Conservation (phyloP, 176 grass and related monocot genomes). For the Ananas comosus region DNA sequence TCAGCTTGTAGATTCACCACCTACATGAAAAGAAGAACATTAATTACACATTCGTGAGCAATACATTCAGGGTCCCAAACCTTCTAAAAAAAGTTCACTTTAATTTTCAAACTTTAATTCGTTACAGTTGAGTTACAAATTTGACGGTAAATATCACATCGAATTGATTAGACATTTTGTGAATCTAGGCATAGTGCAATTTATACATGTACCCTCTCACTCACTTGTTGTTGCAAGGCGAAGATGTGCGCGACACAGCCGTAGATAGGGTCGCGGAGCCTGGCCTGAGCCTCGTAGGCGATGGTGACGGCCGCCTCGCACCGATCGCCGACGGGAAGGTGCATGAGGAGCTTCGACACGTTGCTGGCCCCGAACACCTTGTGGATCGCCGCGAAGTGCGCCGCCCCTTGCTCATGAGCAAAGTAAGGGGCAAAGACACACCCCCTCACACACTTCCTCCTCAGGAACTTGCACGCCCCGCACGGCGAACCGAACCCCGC, state of each 20-base stretch:
- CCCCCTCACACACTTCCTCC: slow-evolving; percentile 85
- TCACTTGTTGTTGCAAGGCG: slow-evolving; percentile 87
- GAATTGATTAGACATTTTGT: background rate
- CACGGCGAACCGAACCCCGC: slow-evolving; percentile 73
- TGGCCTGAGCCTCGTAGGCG: slow-evolving; percentile 87
- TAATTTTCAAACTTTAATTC: no score
- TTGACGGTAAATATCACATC: no score
- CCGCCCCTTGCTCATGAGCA: slow-evolving; percentile 73
- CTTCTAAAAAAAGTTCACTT: no score
- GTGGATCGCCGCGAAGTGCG: slow-evolving; percentile 76
- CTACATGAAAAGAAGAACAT: slow-evolving; percentile 22
- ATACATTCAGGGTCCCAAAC: no score
- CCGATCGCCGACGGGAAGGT: slow-evolving; percentile 55
- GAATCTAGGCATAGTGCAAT: background rate
- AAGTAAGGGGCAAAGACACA: slow-evolving; percentile 85
- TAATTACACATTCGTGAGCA: no score
- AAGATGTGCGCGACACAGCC: slow-evolving; percentile 88
- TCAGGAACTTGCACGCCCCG: slow-evolving; percentile 90
- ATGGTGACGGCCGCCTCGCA: slow-evolving; percentile 66
- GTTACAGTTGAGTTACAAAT: no score
- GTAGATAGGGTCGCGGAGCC: slow-evolving; percentile 67
- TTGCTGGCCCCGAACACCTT: slow-evolving; percentile 93
- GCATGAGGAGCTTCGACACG: slow-evolving; percentile 67
- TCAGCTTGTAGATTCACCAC: slow-evolving; percentile 82
- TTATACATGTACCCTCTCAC: background rate